Base-by-base conservation (phyloP, 2,329 filamentous ascomycete species). In the Cordyceps militaris region DNA sequence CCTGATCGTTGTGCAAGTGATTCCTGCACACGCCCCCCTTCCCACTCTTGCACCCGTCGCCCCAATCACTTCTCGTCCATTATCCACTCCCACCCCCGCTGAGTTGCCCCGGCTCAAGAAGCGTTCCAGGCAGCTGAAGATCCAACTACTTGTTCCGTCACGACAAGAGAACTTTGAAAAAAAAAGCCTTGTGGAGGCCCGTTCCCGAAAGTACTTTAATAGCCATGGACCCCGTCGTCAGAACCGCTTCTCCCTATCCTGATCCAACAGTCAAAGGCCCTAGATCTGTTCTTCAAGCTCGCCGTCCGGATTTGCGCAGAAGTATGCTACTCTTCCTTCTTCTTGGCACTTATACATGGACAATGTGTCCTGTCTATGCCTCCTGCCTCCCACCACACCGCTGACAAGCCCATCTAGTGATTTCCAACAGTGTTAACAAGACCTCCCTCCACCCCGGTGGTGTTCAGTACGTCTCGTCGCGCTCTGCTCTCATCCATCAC, bases 371-470 rank as follows among this genome's bases (percentile, higher is more conserved):
- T 23, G 23, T 38, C 13, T 26, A 10, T 47, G 42, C 40, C 34
- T 38, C 50, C 42, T 23, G 21, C 54, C 19, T 44, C 34, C 21
- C 23, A 13, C n/a, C 28, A 61, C 59, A 7, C 48, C 58, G 55
- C 58, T 65, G 61, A 66, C 63, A 57, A 50, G 16, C 34, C 53
- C 40, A 30, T 30, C 10, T 47, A 82, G 79, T 84, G 80, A 74
- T 80, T 72, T 67, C 72, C 69, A 79, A 74, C 68, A 81, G 78
- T 71, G 82, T 97, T 70, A 96, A 97, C 85, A 93, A 92, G 80
- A 97, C 92, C 68, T 84, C 84, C 68, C 87, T 96, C 66, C 91
- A 96, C 83, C 92, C 92, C 62, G 79, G 85, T 73, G 92, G 92
- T 86, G 88, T 97, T 66, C 81, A 88, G 90, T 95, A 83, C 75